Evolutionary conservation across 176 grass and related monocot species (phyloP), one percentile per base, ranked within the genome.

Genomic region (Rhynchospora breviuscula): DNA sequence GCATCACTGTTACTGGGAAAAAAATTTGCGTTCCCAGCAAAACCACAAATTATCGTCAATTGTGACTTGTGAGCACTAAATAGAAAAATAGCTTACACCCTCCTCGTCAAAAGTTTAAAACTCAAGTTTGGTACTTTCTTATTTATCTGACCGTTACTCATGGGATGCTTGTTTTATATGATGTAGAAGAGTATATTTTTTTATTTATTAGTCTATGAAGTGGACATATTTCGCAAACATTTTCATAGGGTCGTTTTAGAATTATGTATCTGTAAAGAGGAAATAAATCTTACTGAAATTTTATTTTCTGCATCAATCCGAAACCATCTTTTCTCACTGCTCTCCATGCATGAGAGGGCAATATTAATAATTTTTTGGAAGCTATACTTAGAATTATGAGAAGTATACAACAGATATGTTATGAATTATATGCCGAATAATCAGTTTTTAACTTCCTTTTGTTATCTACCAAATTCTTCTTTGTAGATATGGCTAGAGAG

Each of bases 401-500:
- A 51, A 23, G 21, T 23, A 26, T 46, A 26, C 22, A 1, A 53
- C 26, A 15, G 18, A 53, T 14, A 40, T 8, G 33, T 68, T 68
- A 53, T 53, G 1, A 12, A 47, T 47, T 49, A 26, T 51, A 10
- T 75, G 13, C 19, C 4, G 0, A 22, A 75, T 53, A 53, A 51
- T 25, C 0, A 57, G 6, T 4, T 46, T 54, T 29, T 78, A 31
- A 78, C 5, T 7, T 78, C 3, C 8, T 52, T 77, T 78, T 1
- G 14, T 33, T 33, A 57, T 56, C 25, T 78, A 18, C 73, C 14
- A 47, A 78, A 31, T 68, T 56, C 59, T 85, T 43, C 25, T 81
- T 40, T 74, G 71, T 85, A 98, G 95, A 85, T 63, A 76, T 98
- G 95, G 95, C 79, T 98, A 87, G 92, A 98, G 67, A 98, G 84